Percentiles rank a stretch among this genome's conserved stretches.
These are phyloP conservation scores for Monilinia polystroma DNA, from an alignment of 2,329 filamentous ascomycete genomes.

Conservation along the genomic window DNA sequence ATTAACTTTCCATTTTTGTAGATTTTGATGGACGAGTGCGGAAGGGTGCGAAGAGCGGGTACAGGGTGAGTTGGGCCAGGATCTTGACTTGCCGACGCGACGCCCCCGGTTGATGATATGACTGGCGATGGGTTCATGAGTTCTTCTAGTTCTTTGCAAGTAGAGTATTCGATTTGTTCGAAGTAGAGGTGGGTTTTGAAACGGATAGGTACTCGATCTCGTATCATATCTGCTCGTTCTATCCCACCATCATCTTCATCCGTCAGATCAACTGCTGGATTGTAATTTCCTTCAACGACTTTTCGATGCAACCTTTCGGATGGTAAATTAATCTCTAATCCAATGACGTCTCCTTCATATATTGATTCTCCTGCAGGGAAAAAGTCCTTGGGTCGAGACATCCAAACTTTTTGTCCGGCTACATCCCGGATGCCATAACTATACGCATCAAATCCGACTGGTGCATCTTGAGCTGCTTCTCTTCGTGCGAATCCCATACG, in stretches of 20 bases:
- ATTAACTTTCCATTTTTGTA: slow-evolving; percentile 90
- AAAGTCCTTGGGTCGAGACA: slow-evolving; percentile 90
- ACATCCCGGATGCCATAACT: slow-evolving; percentile 92
- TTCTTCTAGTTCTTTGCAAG: slow-evolving; percentile 85
- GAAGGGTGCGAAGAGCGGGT: slow-evolving; percentile 79
- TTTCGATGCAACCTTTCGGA: slow-evolving; percentile 83
- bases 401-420: slow-evolving; percentile 86
- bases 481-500: slow-evolving; percentile 83
- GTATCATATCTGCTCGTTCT: slow-evolving; percentile 77
- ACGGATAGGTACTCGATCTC: slow-evolving; percentile 90
- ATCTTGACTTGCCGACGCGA: slow-evolving; percentile 46
- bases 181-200: slow-evolving; percentile 95
- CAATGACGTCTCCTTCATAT: slow-evolving; percentile 88
- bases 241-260: slow-evolving; percentile 49
- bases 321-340: slow-evolving; percentile 87
- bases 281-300: slow-evolving; percentile 82
- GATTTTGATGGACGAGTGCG: slow-evolving; percentile 79
- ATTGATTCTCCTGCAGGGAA: slow-evolving; percentile 77
- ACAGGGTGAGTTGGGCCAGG: slow-evolving; percentile 71
- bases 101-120: slow-evolving; percentile 42
- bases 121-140: slow-evolving; percentile 67
- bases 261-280: slow-evolving; percentile 75
- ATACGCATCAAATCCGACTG: slow-evolving; percentile 86
- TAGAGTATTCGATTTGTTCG: slow-evolving; percentile 86
- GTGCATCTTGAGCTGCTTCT: slow-evolving; percentile 78